Evolutionary conservation across 768 basidiomycete species (phyloP), one percentile per base, ranked within the genome.

Genomic region (Russula lepida): DNA sequence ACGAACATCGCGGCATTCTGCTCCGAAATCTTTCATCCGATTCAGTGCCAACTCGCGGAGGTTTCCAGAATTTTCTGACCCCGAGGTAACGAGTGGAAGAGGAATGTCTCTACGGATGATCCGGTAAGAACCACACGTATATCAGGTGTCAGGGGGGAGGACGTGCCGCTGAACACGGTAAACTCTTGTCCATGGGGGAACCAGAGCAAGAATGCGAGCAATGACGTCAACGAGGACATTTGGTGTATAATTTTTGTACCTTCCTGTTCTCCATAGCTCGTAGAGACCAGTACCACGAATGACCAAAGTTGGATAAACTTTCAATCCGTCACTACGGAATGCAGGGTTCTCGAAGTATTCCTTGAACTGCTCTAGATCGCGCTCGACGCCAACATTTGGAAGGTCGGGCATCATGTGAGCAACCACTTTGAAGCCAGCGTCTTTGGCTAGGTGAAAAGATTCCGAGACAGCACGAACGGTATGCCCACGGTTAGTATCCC

Each of bases 401-500:
- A 98, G 81, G 72, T 99, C 95, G 15, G 95, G 94, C 95, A 99
- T 99, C 97, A 98, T 98, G 71, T 99, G 97, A 21, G 95, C 95
- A 30, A 99, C 97, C 57, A 99, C 95, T 74, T 99, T 99, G 86
- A 97, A 99, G 4, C 97, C 97, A 1, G 95, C 97, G 69, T 99
- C 95, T 72, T 99, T 99, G 21, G 94, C 88, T 68, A 99, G 84
- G 69, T 98, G 95, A 75, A 99, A 99, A 13, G 89, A 91, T 72
- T 99, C 95, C 50, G 91, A 86, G 56, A 98, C 95, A 9, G 95
- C 92, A 56, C 92, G 92, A 53, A 99, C 97, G 27, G 97, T 99
- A 74, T 99, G 97, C 0, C 97, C 97, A 57, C 97, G 89, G 72
- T 99, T 99, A 21, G 97, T 98, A 72, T 99, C 97, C 55, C 97